Evolutionary conservation across 2,329 filamentous ascomycete species (phyloP).

Genomic region (Aureobasidium sp.): DNA sequence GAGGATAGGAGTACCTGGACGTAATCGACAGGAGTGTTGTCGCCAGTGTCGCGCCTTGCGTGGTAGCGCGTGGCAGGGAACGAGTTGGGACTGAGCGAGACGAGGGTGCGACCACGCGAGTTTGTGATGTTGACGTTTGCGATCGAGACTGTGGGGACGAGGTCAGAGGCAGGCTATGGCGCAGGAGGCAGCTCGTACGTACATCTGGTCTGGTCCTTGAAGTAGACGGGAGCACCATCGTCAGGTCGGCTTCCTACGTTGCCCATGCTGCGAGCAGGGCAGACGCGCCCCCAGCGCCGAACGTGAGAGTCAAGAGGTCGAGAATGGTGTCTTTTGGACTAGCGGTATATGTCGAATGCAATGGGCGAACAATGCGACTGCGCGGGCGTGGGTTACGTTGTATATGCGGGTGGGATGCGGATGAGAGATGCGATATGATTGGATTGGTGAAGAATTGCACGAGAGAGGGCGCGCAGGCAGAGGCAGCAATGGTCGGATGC

Average conservation of each 20-base stretch:
- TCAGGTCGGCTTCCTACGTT: conserved; percentile 84
- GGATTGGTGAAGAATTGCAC: neutral
- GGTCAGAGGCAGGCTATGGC: neutral
- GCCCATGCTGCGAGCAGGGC: conserved; percentile 57
- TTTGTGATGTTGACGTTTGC: conserved; percentile 77
- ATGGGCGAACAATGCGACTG: neutral
- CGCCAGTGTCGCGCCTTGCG: conserved; percentile 64
- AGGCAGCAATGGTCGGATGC: neutral
- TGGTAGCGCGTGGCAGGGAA: conserved; percentile 76
- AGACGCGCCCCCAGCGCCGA: neutral
- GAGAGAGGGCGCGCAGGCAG: neutral
- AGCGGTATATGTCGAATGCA: neutral
- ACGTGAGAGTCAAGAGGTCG: neutral
- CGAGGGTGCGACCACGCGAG: conserved; percentile 65
- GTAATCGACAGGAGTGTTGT: conserved; percentile 76
- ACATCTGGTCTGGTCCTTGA: conserved; percentile 92
- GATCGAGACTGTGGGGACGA: conserved; percentile 63
- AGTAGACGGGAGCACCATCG: conserved; percentile 70
- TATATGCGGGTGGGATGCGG: neutral
- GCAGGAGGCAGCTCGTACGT: conserved; percentile 34
- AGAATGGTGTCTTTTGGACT: neutral
- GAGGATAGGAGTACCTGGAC: conserved; percentile 63
- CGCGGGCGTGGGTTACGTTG: neutral
- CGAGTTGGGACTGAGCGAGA: conserved; percentile 75
- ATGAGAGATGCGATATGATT: neutral